phyloP scores from a whole-genome alignment of 2,329 filamentous ascomycete species.

The Cladosporium austrohemisphaericum region DNA sequence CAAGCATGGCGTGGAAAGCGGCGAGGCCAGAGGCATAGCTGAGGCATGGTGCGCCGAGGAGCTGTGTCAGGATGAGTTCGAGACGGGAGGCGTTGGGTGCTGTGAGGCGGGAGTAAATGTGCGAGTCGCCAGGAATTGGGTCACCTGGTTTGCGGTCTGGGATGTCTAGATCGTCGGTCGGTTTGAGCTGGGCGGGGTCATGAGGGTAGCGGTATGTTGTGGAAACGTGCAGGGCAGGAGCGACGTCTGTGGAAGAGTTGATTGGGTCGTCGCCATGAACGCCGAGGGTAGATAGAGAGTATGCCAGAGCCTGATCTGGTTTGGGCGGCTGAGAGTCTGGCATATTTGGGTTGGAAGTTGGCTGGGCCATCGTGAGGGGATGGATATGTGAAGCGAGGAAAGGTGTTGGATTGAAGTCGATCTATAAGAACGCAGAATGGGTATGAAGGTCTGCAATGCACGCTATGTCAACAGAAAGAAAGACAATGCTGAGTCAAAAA shows the following conservation, averaged over 20 bases:
- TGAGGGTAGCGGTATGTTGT: constrained; percentile 82
- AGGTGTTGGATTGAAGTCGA: not conserved
- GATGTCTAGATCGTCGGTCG: constrained; percentile 25
- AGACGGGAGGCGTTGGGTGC: constrained; percentile 80
- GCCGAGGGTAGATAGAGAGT: constrained; percentile 30
- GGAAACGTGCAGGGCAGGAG: constrained; percentile 83
- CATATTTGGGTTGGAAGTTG: constrained; percentile 21
- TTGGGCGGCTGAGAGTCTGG: constrained; percentile 17
- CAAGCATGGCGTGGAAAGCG: constrained; percentile 82
- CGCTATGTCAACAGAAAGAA: not conserved
- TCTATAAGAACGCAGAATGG: not conserved
- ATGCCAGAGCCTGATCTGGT: constrained; percentile 16
- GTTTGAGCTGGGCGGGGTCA: constrained; percentile 62
- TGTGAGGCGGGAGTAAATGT: constrained; percentile 78
- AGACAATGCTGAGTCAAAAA: not conserved
- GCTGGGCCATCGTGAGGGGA: not conserved
- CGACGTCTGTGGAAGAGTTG: constrained; percentile 60
- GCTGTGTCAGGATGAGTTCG: constrained; percentile 71
- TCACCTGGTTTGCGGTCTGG: constrained; percentile 26
- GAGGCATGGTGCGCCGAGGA: constrained; percentile 66
- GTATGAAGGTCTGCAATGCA: not conserved
- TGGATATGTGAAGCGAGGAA: not conserved
- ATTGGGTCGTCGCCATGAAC: constrained; percentile 36
- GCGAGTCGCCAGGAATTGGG: constrained; percentile 54
- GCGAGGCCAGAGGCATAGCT: constrained; percentile 83